Evolutionary conservation across 163 green algal species (phyloP).

Genomic region (Scenedesmus sp.): DNA sequence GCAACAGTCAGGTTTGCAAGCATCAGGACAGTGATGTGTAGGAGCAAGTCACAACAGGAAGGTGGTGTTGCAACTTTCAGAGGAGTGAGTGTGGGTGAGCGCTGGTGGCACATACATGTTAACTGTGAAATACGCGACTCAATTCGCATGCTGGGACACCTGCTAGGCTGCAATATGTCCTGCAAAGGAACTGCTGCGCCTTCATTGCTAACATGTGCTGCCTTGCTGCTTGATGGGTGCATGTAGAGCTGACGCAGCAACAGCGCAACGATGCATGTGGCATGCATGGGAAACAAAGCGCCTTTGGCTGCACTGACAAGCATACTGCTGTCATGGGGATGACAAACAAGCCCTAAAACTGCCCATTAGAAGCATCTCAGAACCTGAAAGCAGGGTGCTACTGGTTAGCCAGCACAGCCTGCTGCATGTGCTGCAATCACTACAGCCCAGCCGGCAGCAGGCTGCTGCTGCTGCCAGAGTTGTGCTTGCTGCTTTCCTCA

Average conservation of each 20-base stretch:
- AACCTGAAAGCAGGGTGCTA: no score
- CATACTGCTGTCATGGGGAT: background rate
- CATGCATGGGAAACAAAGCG: background rate
- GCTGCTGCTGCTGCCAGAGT: constrained; percentile 22
- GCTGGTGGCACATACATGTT: no score
- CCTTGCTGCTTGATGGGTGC: background rate
- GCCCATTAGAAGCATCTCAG: background rate
- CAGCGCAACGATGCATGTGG: background rate
- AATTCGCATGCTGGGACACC: no score
- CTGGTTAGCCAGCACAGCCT: background rate
- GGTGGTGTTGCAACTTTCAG: no score
- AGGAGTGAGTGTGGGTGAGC: no score
- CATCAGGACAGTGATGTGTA: no score
- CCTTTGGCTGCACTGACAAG: background rate
- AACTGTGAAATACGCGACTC: no score
- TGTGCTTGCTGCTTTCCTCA: background rate
- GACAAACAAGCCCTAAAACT: background rate
- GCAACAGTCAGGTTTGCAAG: no score
- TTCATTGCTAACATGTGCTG: background rate
- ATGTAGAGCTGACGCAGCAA: background rate
- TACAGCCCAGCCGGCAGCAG: background rate
- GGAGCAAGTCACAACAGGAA: background rate
- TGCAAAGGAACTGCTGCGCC: no score
- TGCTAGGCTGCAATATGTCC: no score
- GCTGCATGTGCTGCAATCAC: background rate